Percentiles rank a stretch among this genome's conserved stretches.
Conservation (phyloP, 805 yeast species). For the Zygoascus bituminiphila region DNA sequence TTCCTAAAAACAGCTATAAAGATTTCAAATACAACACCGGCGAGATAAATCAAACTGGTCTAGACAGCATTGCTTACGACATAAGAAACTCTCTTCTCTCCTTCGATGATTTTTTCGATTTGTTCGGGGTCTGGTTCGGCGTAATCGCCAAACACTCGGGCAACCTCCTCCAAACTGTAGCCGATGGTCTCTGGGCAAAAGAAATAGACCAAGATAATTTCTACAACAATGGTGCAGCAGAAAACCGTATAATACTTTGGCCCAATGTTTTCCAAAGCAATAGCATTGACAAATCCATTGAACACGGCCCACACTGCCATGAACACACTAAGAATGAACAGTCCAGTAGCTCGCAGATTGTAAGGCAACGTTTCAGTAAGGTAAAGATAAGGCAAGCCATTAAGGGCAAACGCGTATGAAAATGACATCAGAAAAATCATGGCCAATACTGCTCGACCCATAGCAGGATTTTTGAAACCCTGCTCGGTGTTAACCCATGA, state of each 20-base stretch:
- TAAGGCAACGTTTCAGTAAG: constrained; percentile 79
- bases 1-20: too few species aligned
- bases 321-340: constrained; percentile 35
- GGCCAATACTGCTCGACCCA: constrained; percentile 23
- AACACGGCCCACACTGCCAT: constrained; percentile 11
- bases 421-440: constrained; percentile 67
- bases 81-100: neutral
- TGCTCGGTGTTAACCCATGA: neutral
- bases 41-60: too few species aligned
- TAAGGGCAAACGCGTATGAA: constrained; percentile 80
- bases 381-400: constrained; percentile 81
- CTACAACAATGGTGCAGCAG: constrained; percentile 16
- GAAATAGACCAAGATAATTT: constrained; percentile 28
- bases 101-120: neutral
- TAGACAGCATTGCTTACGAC: neutral
- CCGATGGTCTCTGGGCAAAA: constrained; percentile 38
- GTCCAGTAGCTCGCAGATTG: constrained; percentile 75
- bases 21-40: too few species aligned
- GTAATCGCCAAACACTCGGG: constrained; percentile 34
- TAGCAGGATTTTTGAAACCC: neutral
- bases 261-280: constrained; percentile 34
- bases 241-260: constrained; percentile 40
- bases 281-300: constrained; percentile 30
- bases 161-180: constrained; percentile 37
- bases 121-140: neutral